These are phyloP conservation scores for Cylindrotheca closterium DNA, from an alignment of 108 stramenopile species.

Conservation along the genomic window DNA sequence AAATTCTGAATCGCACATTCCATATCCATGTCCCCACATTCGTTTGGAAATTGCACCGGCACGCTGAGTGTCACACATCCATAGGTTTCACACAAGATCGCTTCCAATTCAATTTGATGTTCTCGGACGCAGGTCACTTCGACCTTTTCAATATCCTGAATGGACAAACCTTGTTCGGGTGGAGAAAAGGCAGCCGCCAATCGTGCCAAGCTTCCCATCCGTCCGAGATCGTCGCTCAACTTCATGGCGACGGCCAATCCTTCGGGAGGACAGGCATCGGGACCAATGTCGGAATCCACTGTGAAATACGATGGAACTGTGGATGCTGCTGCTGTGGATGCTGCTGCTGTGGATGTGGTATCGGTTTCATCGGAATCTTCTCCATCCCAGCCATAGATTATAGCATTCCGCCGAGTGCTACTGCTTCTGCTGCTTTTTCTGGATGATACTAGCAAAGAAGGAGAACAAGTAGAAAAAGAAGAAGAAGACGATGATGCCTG, in stretches of 20 bases:
- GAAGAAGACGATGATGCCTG: too few species aligned
- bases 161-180: slow-evolving; percentile 12
- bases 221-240: slow-evolving; percentile 6
- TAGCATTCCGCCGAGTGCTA: neutral
- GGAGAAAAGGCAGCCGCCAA: slow-evolving; percentile 49
- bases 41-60: slow-evolving; percentile 35
- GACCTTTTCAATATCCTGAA: slow-evolving; percentile 33
- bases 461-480: too few species aligned
- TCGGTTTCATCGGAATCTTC: slow-evolving; percentile 8
- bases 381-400: slow-evolving; percentile 31
- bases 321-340: neutral
- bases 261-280: slow-evolving; percentile 5
- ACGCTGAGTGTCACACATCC: slow-evolving; percentile 36
- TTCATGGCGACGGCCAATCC: slow-evolving; percentile 12
- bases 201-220: slow-evolving; percentile 28
- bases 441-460: too few species aligned
- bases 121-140: slow-evolving; percentile 24
- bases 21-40: slow-evolving; percentile 13
- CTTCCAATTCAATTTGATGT: slow-evolving; percentile 34
- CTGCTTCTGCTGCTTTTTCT: neutral
- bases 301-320: neutral
- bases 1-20: slow-evolving; percentile 36
- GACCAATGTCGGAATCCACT: neutral
- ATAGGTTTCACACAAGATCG: slow-evolving; percentile 35
- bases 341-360: neutral